phyloP scores from a whole-genome alignment of 1,284 basidiomycete genomes.

The Porogramme epimiltina region DNA sequence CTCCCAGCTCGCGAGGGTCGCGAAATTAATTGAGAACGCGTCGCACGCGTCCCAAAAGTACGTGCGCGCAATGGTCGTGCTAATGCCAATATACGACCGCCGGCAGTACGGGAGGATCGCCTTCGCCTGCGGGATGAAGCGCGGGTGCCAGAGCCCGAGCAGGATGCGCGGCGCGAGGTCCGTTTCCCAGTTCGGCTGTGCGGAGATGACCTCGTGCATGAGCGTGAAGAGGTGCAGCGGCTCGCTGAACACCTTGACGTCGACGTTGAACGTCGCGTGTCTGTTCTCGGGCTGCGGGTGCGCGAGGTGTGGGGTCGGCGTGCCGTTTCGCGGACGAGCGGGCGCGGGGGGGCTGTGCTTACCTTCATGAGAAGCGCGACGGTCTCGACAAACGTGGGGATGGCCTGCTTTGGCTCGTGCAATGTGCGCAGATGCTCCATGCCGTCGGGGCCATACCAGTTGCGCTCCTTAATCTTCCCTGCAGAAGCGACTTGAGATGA shows the following conservation, averaged over 20 bases:
- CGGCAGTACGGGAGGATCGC: conserved; percentile 79
- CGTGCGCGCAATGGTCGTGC: conserved; percentile 66
- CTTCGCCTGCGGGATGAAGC: conserved; percentile 82
- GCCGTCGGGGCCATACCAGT: conserved; percentile 74
- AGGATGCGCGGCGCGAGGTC: conserved; percentile 88
- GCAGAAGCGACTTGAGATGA: too few species aligned
- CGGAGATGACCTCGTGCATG: conserved; percentile 77
- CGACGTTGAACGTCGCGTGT: conserved; percentile 89
- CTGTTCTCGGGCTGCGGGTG: conserved; percentile 72
- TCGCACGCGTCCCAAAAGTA: conserved; percentile 94
- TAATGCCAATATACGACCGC: conserved; percentile 85
- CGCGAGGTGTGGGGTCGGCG: not conserved
- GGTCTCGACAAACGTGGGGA: conserved; percentile 88
- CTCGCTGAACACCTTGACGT: conserved; percentile 94
- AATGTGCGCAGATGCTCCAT: conserved; percentile 85
- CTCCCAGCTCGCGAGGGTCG: conserved; percentile 71
- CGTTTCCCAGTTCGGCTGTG: conserved; percentile 78
- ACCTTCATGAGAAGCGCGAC: conserved; percentile 81
- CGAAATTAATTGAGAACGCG: conserved; percentile 88
- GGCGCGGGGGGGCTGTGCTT: conserved; percentile 17
- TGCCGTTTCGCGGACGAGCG: conserved; percentile 16
- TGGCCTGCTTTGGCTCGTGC: conserved; percentile 81
- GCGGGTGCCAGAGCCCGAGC: conserved; percentile 91
- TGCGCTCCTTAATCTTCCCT: conserved; percentile 70
- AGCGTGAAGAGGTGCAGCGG: conserved; percentile 85